These are phyloP conservation scores for Lactifluus hygrophoroides DNA, from an alignment of 768 basidiomycete genomes.

Conservation along the genomic window DNA sequence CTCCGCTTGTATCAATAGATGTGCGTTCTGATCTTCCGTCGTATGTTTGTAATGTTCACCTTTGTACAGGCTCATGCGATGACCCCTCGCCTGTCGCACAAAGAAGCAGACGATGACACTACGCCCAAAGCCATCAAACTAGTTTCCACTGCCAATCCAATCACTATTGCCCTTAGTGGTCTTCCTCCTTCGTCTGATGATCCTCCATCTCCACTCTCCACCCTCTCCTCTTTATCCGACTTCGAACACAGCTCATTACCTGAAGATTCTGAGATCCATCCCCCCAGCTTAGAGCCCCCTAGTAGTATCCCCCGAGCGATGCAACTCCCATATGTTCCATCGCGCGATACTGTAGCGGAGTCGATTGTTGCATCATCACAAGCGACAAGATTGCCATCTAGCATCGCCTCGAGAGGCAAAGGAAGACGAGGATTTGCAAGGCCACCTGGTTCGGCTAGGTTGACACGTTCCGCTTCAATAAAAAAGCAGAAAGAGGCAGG, in stretches of 20 bases:
- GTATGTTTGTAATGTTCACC: background rate
- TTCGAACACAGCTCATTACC: background rate
- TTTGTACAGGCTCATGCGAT: background rate
- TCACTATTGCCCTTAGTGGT: background rate
- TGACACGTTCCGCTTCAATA: slow-evolving; percentile 13
- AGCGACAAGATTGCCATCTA: background rate
- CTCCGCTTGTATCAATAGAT: background rate
- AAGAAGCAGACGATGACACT: background rate
- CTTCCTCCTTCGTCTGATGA: background rate
- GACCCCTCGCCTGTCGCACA: background rate
- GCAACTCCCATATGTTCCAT: background rate
- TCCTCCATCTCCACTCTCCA: slow-evolving; percentile 10
- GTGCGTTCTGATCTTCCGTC: background rate
- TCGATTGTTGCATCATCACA: background rate
- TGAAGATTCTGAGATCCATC: background rate
- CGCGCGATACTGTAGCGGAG: background rate
- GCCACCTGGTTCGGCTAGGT: background rate
- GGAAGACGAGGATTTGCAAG: background rate
- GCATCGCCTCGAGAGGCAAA: background rate
- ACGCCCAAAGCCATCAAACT: slow-evolving; percentile 5
- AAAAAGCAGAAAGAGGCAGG: slow-evolving; percentile 4
- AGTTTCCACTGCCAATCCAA: background rate
- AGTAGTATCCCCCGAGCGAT: background rate
- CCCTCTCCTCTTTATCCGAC: slow-evolving; percentile 13
- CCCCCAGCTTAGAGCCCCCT: background rate